Evolutionary conservation across 805 yeast species (phyloP).

Genomic region (Starmerella gropengiesseri): DNA sequence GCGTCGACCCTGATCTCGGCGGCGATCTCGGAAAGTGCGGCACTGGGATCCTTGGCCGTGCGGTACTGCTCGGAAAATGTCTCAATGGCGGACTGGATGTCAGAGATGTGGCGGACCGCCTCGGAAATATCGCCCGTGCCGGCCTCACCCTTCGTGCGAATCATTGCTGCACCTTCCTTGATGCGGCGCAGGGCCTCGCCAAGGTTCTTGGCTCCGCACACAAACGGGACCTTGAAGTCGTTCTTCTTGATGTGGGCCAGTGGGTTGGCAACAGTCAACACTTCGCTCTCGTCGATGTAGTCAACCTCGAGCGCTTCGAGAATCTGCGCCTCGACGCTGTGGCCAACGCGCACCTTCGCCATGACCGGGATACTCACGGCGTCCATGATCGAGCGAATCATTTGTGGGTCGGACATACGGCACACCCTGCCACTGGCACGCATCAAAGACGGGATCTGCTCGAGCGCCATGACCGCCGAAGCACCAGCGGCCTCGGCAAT

Average conservation of each 20-base stretch:
- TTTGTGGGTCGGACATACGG: conserved; percentile 74
- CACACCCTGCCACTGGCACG: conserved; percentile 73
- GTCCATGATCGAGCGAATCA: conserved; percentile 64
- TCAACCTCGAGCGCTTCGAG: conserved; percentile 62
- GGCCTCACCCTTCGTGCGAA: conserved; percentile 80
- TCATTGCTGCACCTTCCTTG: conserved; percentile 77
- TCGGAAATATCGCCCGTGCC: conserved; percentile 82
- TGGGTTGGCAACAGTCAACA: conserved; percentile 72
- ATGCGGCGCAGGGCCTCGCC: conserved; percentile 76
- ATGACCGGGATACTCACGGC: conserved; percentile 48
- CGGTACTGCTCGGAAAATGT: conserved; percentile 30
- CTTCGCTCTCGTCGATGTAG: conserved; percentile 77
- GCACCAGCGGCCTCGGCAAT: conserved; percentile 80
- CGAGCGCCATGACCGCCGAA: conserved; percentile 82
- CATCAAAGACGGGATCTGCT: conserved; percentile 77
- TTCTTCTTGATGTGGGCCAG: conserved; percentile 49
- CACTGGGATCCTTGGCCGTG: conserved; percentile 2
- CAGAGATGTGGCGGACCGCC: conserved; percentile 63
- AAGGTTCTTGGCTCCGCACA: conserved; percentile 71
- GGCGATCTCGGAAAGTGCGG: conserved; percentile 39
- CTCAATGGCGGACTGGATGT: conserved; percentile 47
- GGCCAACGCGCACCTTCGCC: conserved; percentile 83
- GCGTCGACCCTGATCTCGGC: conserved; percentile 48
- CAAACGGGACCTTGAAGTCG: conserved; percentile 61
- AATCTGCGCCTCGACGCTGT: conserved; percentile 69